A percentile compares a stretch with the other conserved stretches of the same genome.
These are phyloP conservation scores for Candida coquimbonensis DNA, from an alignment of 805 yeast species.

Conservation along the genomic window DNA sequence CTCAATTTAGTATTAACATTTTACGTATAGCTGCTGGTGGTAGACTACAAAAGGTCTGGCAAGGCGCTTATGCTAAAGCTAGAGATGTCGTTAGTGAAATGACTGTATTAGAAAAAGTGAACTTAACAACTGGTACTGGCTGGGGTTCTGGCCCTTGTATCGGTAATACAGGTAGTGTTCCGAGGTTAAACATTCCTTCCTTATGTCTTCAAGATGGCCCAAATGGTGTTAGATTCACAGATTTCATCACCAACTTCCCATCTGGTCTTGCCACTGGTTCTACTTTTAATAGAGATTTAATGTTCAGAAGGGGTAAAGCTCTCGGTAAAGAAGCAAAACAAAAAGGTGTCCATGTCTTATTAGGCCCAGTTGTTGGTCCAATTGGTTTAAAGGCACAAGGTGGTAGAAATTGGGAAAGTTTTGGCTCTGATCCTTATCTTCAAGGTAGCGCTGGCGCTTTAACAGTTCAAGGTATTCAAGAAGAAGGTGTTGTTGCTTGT, in stretches of 20 bases:
- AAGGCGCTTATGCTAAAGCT: constrained; percentile 49
- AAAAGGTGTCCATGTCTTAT: constrained; percentile 48
- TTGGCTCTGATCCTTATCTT: constrained; percentile 8
- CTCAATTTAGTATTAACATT: constrained; percentile 1
- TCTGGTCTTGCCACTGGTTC: constrained; percentile 54
- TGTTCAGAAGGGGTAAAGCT: constrained; percentile 47
- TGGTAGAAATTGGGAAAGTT: constrained; percentile 27
- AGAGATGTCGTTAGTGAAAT: constrained; percentile 47
- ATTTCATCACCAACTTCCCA: constrained; percentile 49
- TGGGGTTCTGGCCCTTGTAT: constrained; percentile 58
- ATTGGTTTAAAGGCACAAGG: constrained; percentile 56
- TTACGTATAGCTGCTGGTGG: constrained; percentile 33
- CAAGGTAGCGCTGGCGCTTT: constrained; percentile 44
- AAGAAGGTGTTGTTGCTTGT: constrained; percentile 49
- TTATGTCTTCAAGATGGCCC: constrained; percentile 61
- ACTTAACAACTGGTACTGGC: constrained; percentile 47
- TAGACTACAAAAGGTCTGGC: constrained; percentile 46
- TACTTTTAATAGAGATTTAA: constrained; percentile 47
- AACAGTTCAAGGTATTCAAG: constrained; percentile 49
- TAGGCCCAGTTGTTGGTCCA: constrained; percentile 57
- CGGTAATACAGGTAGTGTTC: constrained; percentile 55
- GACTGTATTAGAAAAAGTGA: constrained; percentile 53
- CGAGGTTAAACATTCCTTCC: constrained; percentile 45
- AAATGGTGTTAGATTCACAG: constrained; percentile 51
- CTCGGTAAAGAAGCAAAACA: constrained; percentile 46